Base-by-base conservation (phyloP, 129 eudicot species). In the Pseudognaphalium luteoalbum region DNA sequence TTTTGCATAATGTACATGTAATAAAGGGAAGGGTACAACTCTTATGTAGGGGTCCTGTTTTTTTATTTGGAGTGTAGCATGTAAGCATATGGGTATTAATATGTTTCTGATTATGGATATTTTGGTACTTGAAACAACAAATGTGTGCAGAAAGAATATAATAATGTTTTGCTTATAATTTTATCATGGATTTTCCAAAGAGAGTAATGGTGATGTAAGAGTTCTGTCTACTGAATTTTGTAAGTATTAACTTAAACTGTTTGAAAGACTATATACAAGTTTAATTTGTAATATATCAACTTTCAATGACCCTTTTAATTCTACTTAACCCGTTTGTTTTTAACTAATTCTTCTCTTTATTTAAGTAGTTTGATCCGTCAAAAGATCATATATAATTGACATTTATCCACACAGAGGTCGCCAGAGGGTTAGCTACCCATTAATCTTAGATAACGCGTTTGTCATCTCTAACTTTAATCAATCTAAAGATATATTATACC, bases 121-220 rank as follows among this genome's bases (percentile, higher is more conserved):
- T n/a, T 63, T 44, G 70, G 79, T 75, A 64, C 79, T 75, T 75
- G 63, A 29, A 64, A 14, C 62, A 75, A 63, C 71, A 63, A 63
- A 33, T 47, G 78, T 50, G 12, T 44, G 64, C 79, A 50, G 34
- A 44, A 47, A 33, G 33, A 75, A 75, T 64, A 64, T 47, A 47
- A 30, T 75, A 30, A 41, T 14, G 60, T 73, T 60, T 28, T 73
- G 32, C 62, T 19, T 57, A 57, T 6, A 20, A 21, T 57, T 57
- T 21, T 20, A 57, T 57, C 62, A 57, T 21, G 20, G 1, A 6
- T 20, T 7, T 20, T 57, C 28, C 28, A 25, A 25, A 25, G 28
- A 25, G 28, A 25, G 28, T 25, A 25, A 25, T 25, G 28, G 28
- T 47, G n/a, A 17, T 47, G n/a, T 14, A 12, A 47, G n/a, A 47